Evolutionary conservation across 129 eudicot species (phyloP).

Genomic region (Flaveria linearis): DNA sequence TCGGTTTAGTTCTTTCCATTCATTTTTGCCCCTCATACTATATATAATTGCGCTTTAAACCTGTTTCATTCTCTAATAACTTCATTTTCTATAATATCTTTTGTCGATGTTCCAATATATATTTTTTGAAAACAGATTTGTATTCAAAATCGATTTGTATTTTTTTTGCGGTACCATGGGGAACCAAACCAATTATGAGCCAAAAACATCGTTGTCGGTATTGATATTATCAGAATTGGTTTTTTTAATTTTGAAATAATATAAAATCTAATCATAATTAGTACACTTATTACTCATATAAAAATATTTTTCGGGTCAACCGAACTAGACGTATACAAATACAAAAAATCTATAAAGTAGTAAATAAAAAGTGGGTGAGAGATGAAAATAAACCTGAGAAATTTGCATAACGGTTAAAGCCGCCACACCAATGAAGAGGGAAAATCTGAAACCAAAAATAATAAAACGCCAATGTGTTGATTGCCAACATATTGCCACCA

Average conservation of each 20-base stretch:
- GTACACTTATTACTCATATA: not conserved
- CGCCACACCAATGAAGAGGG: constrained; percentile 78
- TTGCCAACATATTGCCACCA: constrained; percentile 86
- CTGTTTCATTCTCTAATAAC: too few relatives aligned
- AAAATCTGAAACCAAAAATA: constrained; percentile 66
- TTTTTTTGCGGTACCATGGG: too few relatives aligned
- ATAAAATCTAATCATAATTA: not conserved
- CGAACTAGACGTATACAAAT: not conserved
- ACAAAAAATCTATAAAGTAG: not conserved
- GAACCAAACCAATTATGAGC: too few relatives aligned
- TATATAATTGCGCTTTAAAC: too few relatives aligned
- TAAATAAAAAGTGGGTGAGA: not conserved
- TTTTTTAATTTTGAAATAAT: not conserved
- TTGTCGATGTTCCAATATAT: too few relatives aligned
- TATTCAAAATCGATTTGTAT: too few relatives aligned
- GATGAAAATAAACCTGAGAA: constrained; percentile 62
- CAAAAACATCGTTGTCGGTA: too few relatives aligned
- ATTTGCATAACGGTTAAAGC: constrained; percentile 80
- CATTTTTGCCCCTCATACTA: too few relatives aligned
- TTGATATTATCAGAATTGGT: too few relatives aligned
- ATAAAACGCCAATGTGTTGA: constrained; percentile 70
- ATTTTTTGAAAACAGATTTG: too few relatives aligned
- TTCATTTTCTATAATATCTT: too few relatives aligned
- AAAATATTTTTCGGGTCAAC: not conserved
- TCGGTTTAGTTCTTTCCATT: not conserved